Base-by-base conservation (phyloP, 257 asterid genomes). In the Eustoma russellianum region DNA sequence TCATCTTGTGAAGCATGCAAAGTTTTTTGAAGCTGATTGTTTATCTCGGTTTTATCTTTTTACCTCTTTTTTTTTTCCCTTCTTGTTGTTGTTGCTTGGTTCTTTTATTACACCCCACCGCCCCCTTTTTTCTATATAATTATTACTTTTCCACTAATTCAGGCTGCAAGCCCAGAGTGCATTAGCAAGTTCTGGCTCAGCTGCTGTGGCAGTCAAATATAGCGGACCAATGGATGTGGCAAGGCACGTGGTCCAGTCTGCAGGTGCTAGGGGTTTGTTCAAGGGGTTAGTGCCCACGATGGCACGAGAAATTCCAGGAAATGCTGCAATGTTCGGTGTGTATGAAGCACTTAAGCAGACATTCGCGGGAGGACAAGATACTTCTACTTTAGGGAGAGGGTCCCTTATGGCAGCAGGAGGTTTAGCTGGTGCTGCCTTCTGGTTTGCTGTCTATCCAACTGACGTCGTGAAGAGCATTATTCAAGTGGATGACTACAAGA, bases 111-210 rank as follows among this genome's bases (percentile, higher is more conserved):
- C 52, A 34, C 46, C 41, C 33, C 5, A 14, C 50, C 47, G 17
- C 0, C 7, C 16, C 14, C 2, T 16, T n/a, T 9, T 30, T n/a
- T n/a, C n/a, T n/a, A n/a, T n/a, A 17, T 49, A 6, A 52, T 14
- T 35, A 24, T 24, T 33, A 17, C 33, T 40, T 49, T 16, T 65
- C 33, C 47, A 63, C 24, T 53, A 14, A 17, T 62, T 64, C 75
- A 85, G 95, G 71, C 64, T 88, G 75, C 97, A 88, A 72, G 97
- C 95, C 24, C 94, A 82, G 61, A 80, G 95, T 54, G 74, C 85
- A 18, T 14, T 80, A 30, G 80, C 83, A 61, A 50, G 72, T 61
- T 9, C 57, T 13, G 77, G 82, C 13, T 14, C 80, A 0, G 86
- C 60, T 7, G 41, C 77, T 0, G 68, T 57, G 46, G 78, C 87